These are phyloP conservation scores for Mucor irregularis DNA, from an alignment of 371 early-diverging fungal genomes.

Conservation along the genomic window DNA sequence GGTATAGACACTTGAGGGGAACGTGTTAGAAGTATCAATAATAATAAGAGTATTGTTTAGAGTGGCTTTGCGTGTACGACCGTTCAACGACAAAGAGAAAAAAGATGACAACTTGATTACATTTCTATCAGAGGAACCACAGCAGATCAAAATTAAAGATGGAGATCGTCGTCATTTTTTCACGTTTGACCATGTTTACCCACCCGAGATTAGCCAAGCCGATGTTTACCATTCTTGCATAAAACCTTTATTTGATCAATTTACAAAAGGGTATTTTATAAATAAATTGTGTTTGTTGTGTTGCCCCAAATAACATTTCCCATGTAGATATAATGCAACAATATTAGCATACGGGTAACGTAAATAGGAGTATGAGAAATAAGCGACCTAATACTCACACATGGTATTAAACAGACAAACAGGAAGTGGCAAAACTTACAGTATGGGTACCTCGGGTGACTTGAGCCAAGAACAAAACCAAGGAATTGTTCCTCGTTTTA, in stretches of 20 bases:
- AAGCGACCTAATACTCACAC: not conserved
- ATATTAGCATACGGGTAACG: conserved; percentile 30
- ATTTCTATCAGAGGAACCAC: conserved; percentile 22
- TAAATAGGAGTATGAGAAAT: too few species aligned
- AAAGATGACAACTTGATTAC: conserved; percentile 30
- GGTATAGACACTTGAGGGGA: not conserved
- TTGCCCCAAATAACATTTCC: conserved; percentile 4
- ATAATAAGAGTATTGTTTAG: conserved; percentile 22
- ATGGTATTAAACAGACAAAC: conserved; percentile 36
- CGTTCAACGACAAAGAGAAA: conserved; percentile 68
- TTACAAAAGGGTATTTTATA: conserved; percentile 77
- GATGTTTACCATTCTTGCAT: conserved; percentile 74
- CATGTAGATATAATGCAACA: conserved; percentile 28
- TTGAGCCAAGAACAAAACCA: conserved; percentile 17
- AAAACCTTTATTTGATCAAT: conserved; percentile 73
- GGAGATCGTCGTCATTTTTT: conserved; percentile 66
- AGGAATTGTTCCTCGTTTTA: conserved; percentile 90
- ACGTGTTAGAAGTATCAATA: not conserved
- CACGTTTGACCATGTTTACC: conserved; percentile 87
- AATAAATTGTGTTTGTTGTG: too few species aligned
- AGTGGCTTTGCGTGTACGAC: conserved; percentile 78
- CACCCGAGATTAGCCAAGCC: conserved; percentile 67
- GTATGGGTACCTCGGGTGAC: conserved; percentile 47
- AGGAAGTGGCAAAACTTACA: conserved; percentile 60
- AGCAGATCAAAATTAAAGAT: conserved; percentile 53